Percentiles rank a stretch among this genome's conserved stretches.
These are phyloP conservation scores for Wickerhamiella occidentalis DNA, from an alignment of 805 yeast genomes.

Conservation along the genomic window DNA sequence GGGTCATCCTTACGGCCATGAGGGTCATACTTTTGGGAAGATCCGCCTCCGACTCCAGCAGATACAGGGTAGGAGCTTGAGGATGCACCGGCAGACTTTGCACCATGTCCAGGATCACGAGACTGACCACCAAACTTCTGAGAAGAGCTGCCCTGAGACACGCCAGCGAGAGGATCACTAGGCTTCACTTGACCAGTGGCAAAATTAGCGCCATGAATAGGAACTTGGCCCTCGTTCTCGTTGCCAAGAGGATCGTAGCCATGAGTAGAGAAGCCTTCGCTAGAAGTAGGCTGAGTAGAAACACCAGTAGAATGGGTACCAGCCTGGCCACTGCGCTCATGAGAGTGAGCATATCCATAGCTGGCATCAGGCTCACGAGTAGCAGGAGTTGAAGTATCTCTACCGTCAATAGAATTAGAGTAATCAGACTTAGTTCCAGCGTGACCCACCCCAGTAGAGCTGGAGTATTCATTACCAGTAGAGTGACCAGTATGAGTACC, in stretches of 20 bases:
- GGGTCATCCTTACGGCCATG: constrained; percentile 8
- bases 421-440: not conserved
- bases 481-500: no score
- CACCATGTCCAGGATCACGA: not conserved
- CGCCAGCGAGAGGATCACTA: not conserved
- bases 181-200: not conserved
- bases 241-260: not conserved
- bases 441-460: not conserved
- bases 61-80: not conserved
- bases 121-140: not conserved
- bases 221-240: not conserved
- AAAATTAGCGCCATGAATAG: not conserved
- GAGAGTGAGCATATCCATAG: not conserved
- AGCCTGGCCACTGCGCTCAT: not conserved
- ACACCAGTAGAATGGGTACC: not conserved
- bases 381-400: not conserved
- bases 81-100: not conserved
- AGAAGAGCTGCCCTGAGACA: not conserved
- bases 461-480: no score
- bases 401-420: not conserved
- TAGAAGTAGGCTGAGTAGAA: not conserved
- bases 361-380: not conserved
- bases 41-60: not conserved
- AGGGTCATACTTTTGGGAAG: not conserved
- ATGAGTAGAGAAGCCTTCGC: not conserved